These are phyloP conservation scores for Colletotrichum sidae DNA, from an alignment of 2,329 filamentous ascomycete species.

Conservation along the genomic window DNA sequence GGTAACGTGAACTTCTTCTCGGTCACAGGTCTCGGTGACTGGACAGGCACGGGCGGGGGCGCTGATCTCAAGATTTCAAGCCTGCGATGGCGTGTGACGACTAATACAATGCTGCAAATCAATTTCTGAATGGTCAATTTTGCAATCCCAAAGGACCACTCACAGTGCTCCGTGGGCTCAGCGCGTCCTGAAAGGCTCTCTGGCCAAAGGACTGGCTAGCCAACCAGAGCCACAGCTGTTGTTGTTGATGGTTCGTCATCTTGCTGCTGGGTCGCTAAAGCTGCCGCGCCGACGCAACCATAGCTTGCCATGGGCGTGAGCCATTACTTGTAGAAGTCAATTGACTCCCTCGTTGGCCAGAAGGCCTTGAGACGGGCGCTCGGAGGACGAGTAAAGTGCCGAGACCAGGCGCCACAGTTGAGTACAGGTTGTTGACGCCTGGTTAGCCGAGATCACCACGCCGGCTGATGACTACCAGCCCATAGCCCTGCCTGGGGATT, in stretches of 20 bases:
- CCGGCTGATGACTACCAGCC: background rate
- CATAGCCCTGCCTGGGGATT: no score
- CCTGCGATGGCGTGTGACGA: conserved; percentile 10
- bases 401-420: background rate
- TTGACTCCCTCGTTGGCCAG: conserved; percentile 5
- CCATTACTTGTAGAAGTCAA: background rate
- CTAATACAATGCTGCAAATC: conserved; percentile 24
- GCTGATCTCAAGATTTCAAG: background rate
- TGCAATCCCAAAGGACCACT: conserved; percentile 16
- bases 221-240: conserved; percentile 19
- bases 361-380: background rate
- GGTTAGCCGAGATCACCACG: conserved; percentile 7
- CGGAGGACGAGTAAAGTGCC: conserved; percentile 19
- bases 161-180: conserved; percentile 9
- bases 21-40: conserved; percentile 5
- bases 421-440: background rate
- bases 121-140: conserved; percentile 16
- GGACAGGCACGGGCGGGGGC: background rate
- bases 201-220: conserved; percentile 2
- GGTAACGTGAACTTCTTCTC: background rate
- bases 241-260: background rate
- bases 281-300: background rate
- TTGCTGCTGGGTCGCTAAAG: background rate
- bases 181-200: conserved; percentile 31
- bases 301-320: background rate